Percentiles rank a stretch among this genome's conserved stretches.
Conservation (phyloP, 2,329 filamentous ascomycete species). For the Colletotrichum sublineola region DNA sequence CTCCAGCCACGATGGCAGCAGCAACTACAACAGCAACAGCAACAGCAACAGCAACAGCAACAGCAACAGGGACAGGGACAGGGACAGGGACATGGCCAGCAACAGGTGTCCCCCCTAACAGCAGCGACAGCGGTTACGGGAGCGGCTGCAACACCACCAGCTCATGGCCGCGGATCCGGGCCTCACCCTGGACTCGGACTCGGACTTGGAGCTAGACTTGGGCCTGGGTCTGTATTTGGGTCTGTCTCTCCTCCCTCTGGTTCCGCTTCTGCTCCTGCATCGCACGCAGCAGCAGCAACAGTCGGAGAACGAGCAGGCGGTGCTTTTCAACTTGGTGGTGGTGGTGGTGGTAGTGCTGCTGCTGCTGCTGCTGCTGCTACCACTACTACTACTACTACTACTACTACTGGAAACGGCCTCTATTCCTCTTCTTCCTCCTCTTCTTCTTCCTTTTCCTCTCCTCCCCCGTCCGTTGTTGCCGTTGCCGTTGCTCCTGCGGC, state of each 20-base stretch:
- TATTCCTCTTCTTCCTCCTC: not conserved
- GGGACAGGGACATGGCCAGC: not conserved
- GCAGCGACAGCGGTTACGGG: not conserved
- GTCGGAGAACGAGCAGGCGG: not conserved
- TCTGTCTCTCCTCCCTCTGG: conserved; percentile 4
- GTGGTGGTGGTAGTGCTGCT: not conserved
- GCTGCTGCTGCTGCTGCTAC: too few species aligned
- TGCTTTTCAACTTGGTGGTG: not conserved
- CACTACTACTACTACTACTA: too few species aligned
- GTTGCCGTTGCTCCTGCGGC: conserved; percentile 5
- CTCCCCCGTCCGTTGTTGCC: not conserved
- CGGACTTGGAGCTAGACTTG: not conserved
- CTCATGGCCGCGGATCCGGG: not conserved
- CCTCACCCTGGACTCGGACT: not conserved
- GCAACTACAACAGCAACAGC: not conserved
- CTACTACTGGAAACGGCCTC: not conserved
- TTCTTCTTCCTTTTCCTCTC: not conserved
- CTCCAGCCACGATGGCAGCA: conserved; percentile 12
- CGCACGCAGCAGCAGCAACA: not conserved
- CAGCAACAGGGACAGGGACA: too few species aligned
- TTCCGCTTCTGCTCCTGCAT: not conserved
- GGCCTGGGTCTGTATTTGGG: not conserved
- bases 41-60: not conserved
- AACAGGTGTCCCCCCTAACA: not conserved
- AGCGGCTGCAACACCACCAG: not conserved